Evolutionary conservation across 2,329 filamentous ascomycete genomes (phyloP).

Genomic region (Plectosphaerella cucumerina): DNA sequence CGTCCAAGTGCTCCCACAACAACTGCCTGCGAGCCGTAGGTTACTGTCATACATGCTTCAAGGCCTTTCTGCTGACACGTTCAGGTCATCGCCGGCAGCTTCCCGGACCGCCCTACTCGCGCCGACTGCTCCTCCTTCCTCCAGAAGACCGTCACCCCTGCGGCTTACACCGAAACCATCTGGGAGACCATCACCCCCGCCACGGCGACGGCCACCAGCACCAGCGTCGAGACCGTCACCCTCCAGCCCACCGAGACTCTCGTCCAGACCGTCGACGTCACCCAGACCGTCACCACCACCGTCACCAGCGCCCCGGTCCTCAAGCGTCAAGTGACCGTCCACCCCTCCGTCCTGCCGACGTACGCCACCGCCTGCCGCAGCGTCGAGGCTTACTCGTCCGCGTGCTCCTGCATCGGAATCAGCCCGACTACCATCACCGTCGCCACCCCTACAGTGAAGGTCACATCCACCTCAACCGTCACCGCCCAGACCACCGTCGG

Average conservation of each 20-base stretch:
- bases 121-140: slow-evolving; percentile 7
- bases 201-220: slow-evolving; percentile 4
- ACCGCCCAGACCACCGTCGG: slow-evolving; percentile 1
- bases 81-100: not conserved
- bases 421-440: slow-evolving; percentile 10
- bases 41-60: no score
- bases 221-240: slow-evolving; percentile 3
- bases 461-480: slow-evolving; percentile 27
- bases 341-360: slow-evolving; percentile 10
- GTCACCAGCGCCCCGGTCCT: not conserved
- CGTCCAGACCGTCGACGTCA: slow-evolving; percentile 2
- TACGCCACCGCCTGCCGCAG: slow-evolving; percentile 14
- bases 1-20: not conserved
- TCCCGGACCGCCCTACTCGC: not conserved
- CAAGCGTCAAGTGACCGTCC: slow-evolving; percentile 1
- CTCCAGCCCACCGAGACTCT: slow-evolving; percentile 1
- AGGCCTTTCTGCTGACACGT: no score
- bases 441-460: slow-evolving; percentile 27
- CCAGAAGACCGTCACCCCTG: not conserved
- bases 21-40: not conserved
- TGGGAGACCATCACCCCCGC: slow-evolving; percentile 4
- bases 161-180: not conserved
- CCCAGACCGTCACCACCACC: slow-evolving; percentile 4
- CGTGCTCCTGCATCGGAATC: slow-evolving; percentile 15
- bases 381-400: slow-evolving; percentile 13